These are phyloP conservation scores for Polymyxa betae DNA, from an alignment of 208 protist genomes.

Conservation along the genomic window DNA sequence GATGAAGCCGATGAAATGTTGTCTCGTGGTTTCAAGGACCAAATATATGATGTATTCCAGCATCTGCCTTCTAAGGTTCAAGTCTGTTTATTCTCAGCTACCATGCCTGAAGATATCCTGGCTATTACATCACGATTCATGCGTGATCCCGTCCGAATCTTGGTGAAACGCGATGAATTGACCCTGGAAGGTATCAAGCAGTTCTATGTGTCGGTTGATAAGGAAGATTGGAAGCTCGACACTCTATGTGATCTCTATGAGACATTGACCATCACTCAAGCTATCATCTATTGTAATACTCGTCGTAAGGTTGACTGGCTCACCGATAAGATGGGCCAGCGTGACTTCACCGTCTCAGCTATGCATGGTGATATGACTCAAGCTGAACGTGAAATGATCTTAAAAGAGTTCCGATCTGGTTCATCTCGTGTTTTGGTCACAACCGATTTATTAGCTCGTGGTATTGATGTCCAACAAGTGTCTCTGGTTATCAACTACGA, in stretches of 20 bases:
- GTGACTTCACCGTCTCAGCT: conserved; percentile 90
- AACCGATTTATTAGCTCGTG: conserved; percentile 87
- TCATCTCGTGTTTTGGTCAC: conserved; percentile 95
- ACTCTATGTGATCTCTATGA: conserved; percentile 91
- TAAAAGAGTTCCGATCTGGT: conserved; percentile 95
- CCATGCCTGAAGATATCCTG: conserved; percentile 77
- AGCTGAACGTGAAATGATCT: conserved; percentile 95
- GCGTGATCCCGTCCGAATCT: conserved; percentile 85
- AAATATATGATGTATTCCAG: conserved; percentile 97
- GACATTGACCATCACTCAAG: conserved; percentile 82
- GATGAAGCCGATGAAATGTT: conserved; percentile 99
- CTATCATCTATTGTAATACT: conserved; percentile 98
- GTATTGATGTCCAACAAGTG: conserved; percentile 94
- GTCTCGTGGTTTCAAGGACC: conserved; percentile 94
- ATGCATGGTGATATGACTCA: conserved; percentile 98
- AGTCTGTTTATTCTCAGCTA: conserved; percentile 82
- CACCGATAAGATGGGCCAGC: conserved; percentile 83
- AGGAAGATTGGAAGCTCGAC: conserved; percentile 96
- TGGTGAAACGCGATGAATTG: conserved; percentile 98
- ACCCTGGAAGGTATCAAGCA: conserved; percentile 99
- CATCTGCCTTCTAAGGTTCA: conserved; percentile 84
- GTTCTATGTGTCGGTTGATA: conserved; percentile 93
- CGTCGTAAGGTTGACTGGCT: conserved; percentile 94
- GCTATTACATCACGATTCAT: conserved; percentile 97
- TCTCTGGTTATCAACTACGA: conserved; percentile 98